A percentile compares a stretch with the other conserved stretches of the same genome.
phyloP scores from a whole-genome alignment of 2,329 filamentous ascomycete species.

The Phialocephala subalpina region DNA sequence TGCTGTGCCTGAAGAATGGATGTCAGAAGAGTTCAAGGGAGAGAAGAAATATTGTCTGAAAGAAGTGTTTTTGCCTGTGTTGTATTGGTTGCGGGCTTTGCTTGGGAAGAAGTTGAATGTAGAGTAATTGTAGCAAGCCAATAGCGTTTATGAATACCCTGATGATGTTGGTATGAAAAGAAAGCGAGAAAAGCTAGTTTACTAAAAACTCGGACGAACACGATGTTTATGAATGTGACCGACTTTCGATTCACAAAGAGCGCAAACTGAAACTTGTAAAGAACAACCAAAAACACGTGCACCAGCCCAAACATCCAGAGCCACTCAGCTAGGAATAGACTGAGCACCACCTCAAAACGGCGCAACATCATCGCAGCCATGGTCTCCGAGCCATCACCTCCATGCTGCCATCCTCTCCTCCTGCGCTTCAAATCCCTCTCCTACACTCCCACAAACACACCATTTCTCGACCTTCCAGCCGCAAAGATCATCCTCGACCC shows the following conservation, averaged over 20 bases:
- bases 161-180: background rate
- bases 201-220: background rate
- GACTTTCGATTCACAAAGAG: background rate
- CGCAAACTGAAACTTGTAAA: background rate
- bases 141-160: background rate
- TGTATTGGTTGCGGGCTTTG: background rate
- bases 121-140: background rate
- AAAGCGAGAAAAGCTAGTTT: background rate
- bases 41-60: background rate
- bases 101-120: background rate
- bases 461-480: background rate
- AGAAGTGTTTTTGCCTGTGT: background rate
- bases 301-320: background rate
- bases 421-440: slow-evolving; percentile 2
- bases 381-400: background rate
- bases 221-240: background rate
- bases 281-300: background rate
- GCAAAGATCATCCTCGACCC: slow-evolving; percentile 12
- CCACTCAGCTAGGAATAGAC: background rate
- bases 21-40: background rate
- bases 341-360: background rate
- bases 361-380: background rate
- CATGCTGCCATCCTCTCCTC: slow-evolving; percentile 2
- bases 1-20: slow-evolving; percentile 1
- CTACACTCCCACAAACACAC: background rate